Conservation (phyloP, 2,329 filamentous ascomycete genomes). For the Fusarium sororula region DNA sequence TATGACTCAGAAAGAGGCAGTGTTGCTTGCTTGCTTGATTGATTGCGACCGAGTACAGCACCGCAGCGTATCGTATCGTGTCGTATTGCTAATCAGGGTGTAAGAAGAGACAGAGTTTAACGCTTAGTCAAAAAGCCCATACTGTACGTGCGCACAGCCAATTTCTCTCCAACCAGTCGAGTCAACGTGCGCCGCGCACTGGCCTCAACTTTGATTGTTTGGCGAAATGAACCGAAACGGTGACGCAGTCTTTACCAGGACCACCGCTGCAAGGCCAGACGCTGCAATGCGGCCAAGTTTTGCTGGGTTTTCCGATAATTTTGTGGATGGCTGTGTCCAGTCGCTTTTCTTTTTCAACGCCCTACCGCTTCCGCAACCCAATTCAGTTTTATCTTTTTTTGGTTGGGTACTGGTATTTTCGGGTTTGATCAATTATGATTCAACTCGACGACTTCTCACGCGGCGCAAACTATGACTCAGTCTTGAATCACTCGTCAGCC, state of each 20-base stretch:
- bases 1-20: slow-evolving; percentile 33
- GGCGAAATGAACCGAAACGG: slow-evolving; percentile 38
- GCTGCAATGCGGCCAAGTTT: slow-evolving; percentile 35
- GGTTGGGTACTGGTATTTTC: slow-evolving; percentile 31
- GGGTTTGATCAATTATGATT: slow-evolving; percentile 28
- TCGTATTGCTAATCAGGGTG: slow-evolving; percentile 35
- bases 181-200: slow-evolving; percentile 39
- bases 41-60: neutral
- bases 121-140: slow-evolving; percentile 40
- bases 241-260: slow-evolving; percentile 37
- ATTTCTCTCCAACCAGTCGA: slow-evolving; percentile 27
- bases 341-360: slow-evolving; percentile 20
- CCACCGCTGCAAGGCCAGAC: slow-evolving; percentile 31
- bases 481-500: slow-evolving; percentile 21
- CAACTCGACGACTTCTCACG: slow-evolving; percentile 23
- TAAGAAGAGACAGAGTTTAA: slow-evolving; percentile 20
- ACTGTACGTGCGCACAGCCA: slow-evolving; percentile 18
- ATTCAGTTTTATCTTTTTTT: slow-evolving; percentile 15
- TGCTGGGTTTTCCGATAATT: slow-evolving; percentile 23
- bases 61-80: neutral
- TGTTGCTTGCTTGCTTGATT: slow-evolving; percentile 12
- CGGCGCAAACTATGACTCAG: slow-evolving; percentile 37
- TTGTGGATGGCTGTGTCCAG: slow-evolving; percentile 23
- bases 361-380: slow-evolving; percentile 31
- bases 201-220: slow-evolving; percentile 23